phyloP scores from a whole-genome alignment of 1,284 basidiomycete species.

The Heterobasidion annosum region DNA sequence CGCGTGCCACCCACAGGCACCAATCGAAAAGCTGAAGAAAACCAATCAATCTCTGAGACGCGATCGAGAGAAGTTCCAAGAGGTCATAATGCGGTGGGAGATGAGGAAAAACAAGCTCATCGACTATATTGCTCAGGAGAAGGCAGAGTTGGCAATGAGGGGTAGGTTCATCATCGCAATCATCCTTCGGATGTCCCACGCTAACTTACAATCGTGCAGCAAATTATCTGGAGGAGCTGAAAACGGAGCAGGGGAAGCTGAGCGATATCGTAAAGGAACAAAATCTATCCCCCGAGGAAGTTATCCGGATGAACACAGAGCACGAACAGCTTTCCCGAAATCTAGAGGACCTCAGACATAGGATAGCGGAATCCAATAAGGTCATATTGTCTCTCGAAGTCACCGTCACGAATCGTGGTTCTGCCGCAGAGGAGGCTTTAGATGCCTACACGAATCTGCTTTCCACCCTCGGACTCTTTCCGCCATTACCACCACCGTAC shows the following conservation, averaged over 20 bases:
- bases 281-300: slow-evolving; percentile 81
- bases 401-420: slow-evolving; percentile 64
- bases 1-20: slow-evolving; percentile 37
- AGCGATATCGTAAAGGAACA: slow-evolving; percentile 66
- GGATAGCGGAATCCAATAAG: slow-evolving; percentile 64
- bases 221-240: slow-evolving; percentile 48
- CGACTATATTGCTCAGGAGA: slow-evolving; percentile 53
- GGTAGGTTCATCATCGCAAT: slow-evolving; percentile 8
- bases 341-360: slow-evolving; percentile 68
- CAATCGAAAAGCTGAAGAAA: slow-evolving; percentile 49
- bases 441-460: slow-evolving; percentile 68
- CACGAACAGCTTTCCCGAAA: slow-evolving; percentile 64
- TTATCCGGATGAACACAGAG: slow-evolving; percentile 78
- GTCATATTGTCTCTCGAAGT: slow-evolving; percentile 70
- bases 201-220: slow-evolving; percentile 24
- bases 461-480: slow-evolving; percentile 65
- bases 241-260: slow-evolving; percentile 54
- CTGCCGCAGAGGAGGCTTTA: slow-evolving; percentile 70
- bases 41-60: slow-evolving; percentile 46
- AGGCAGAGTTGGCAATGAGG: slow-evolving; percentile 38
- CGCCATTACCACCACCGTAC: slow-evolving; percentile 58
- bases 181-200: not conserved
- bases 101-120: slow-evolving; percentile 52
- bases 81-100: slow-evolving; percentile 56
- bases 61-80: slow-evolving; percentile 64